Evolutionary conservation across 176 grass and related monocot genomes (phyloP).

Genomic region (Paspalum vaginatum): DNA sequence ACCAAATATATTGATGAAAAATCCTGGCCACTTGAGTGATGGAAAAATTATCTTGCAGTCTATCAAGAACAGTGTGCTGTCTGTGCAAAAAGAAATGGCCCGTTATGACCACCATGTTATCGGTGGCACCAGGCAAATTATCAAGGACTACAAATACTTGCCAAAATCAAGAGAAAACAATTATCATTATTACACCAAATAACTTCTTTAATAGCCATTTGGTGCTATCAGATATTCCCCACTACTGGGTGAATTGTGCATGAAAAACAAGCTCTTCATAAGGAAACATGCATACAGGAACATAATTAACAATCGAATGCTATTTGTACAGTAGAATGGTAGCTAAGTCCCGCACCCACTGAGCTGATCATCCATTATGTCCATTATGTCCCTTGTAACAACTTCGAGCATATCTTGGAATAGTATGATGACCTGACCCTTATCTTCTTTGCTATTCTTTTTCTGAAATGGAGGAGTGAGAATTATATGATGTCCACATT

Average conservation of each 20-base stretch:
- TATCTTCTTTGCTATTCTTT: slow-evolving; percentile 69
- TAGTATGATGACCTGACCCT: slow-evolving; percentile 72
- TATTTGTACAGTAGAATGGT: slow-evolving; percentile 13
- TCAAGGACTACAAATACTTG: not conserved
- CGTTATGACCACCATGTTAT: not conserved
- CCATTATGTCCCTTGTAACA: slow-evolving; percentile 93
- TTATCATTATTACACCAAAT: not conserved
- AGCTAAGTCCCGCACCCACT: slow-evolving; percentile 43
- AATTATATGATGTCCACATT: slow-evolving; percentile 24
- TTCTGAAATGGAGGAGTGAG: slow-evolving; percentile 44
- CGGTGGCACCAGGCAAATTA: not conserved
- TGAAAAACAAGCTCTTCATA: not conserved
- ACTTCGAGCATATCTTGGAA: slow-evolving; percentile 96
- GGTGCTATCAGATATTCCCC: slow-evolving; percentile 3
- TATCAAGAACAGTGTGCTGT: not conserved
- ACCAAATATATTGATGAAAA: slow-evolving; percentile 2
- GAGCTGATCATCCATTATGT: slow-evolving; percentile 76
- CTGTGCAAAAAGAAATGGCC: not conserved
- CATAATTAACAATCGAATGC: slow-evolving; percentile 6
- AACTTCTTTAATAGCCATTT: slow-evolving; percentile 5
- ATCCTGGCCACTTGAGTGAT: not conserved
- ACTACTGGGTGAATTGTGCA: slow-evolving; percentile 7
- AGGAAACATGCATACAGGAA: slow-evolving; percentile 21
- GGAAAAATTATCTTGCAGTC: not conserved
- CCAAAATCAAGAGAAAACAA: slow-evolving; percentile 4